Evolutionary conservation across 228 moss, liverwort and hornwort genomes (phyloP), one percentile per base, ranked within the genome.

Genomic region (Sphagnum fallax): DNA sequence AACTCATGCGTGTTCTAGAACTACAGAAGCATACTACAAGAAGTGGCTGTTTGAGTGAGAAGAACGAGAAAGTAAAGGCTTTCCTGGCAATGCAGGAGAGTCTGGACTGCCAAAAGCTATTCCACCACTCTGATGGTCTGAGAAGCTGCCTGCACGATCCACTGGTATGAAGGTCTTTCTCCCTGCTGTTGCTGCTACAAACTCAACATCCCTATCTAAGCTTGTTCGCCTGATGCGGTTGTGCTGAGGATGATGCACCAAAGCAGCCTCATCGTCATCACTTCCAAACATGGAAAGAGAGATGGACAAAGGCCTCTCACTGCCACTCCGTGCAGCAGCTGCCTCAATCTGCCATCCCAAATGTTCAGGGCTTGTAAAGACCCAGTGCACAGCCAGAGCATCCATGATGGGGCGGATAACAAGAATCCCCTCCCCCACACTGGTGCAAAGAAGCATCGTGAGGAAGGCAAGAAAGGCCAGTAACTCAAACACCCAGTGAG

Each of bases 361-460:
- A 8, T 55, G 69, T 60, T 90, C 92, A 16, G 79, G 82, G 62
- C 80, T 78, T 52, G 80, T 75, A 32, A 32, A 32, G 32, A 32
- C 32, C 32, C 32, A 32, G 32, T 32, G 32, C 68, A 92, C 90
- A 48, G 95, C 90, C 18, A 95, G 85, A 47, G 95, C 95, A 71
- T 95, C 95, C 6, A 89, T 89, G 63, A 92, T 95, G 10, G 95
- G 95, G 69, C 90, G 87, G 62, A 95, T 80, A 59, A 95, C 90
- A 49, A 95, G 84, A 58, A 95, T 87, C 13, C 95, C 95, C 75
- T 95, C 89, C 62, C 95, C 95, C 60, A 95, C 79, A 18, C 86
- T 90, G 52, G 90, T 95, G 75, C 92, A 92, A 32, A 92, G 81
- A 75, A 95, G 79, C 69, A 92, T 89, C 49, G 90, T 91, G 61